Conservation (phyloP, 768 basidiomycete species). For the Tulasnella sp. region DNA sequence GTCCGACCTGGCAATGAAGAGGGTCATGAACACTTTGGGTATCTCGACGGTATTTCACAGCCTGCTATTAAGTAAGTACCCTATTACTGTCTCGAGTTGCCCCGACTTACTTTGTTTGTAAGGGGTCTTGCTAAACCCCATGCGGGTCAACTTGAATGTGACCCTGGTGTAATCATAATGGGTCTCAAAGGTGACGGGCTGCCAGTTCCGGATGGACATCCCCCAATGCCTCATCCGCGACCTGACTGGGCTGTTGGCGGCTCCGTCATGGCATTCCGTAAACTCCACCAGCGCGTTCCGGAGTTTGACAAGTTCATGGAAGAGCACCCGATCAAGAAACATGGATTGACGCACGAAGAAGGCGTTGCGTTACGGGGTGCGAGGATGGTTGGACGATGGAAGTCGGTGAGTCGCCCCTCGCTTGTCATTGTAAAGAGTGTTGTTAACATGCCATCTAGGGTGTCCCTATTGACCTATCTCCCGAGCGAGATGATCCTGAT, state of each 20-base stretch:
- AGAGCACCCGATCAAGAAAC: background rate
- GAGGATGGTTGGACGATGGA: conserved; percentile 23
- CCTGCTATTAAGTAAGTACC: conserved; percentile 11
- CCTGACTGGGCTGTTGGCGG: conserved; percentile 16
- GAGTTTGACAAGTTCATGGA: conserved; percentile 21
- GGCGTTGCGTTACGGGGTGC: conserved; percentile 5
- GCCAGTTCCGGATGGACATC: background rate
- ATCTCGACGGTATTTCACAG: conserved; percentile 20
- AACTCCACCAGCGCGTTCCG: conserved; percentile 20
- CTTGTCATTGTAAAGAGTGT: background rate
- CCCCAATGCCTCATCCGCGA: background rate
- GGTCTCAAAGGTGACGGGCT: conserved; percentile 15
- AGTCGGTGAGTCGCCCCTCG: conserved; percentile 1
- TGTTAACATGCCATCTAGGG: background rate
- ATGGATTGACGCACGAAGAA: conserved; percentile 5
- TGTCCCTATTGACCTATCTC: too few relatives aligned
- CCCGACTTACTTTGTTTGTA: background rate
- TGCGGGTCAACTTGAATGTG: conserved; percentile 9
- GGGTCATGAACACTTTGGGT: conserved; percentile 25
- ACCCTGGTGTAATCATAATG: conserved; percentile 26
- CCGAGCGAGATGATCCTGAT: too few relatives aligned
- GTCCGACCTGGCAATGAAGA: conserved; percentile 9
- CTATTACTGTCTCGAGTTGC: too few relatives aligned
- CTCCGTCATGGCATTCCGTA: conserved; percentile 22
- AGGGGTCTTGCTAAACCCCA: conserved; percentile 22